Conservation (phyloP, 129 eudicot species). For the Arctium lappa region DNA sequence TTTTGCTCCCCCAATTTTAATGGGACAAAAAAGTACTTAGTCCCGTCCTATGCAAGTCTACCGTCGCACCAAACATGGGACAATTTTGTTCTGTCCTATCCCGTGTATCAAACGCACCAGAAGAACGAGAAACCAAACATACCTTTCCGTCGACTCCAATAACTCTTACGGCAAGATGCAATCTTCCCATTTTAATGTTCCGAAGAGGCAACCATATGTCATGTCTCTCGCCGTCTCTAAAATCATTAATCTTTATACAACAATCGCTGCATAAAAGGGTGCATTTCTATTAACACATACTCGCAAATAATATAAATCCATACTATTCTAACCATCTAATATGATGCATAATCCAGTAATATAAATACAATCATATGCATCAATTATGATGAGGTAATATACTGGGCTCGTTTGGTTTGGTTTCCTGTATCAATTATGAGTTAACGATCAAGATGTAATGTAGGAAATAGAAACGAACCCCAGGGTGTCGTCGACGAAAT, state of each 20-base stretch:
- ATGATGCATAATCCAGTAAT: too few species aligned
- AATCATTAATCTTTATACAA: constrained; percentile 55
- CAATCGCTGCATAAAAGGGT: constrained; percentile 52
- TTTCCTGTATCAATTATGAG: neutral
- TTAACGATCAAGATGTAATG: neutral
- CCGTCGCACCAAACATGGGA: neutral
- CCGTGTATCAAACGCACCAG: too few species aligned
- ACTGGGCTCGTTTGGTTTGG: neutral
- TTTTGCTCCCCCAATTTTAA: too few species aligned
- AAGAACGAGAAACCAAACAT: neutral
- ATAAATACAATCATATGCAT: too few species aligned
- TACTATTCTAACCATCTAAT: too few species aligned
- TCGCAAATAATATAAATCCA: neutral
- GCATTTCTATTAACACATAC: neutral
- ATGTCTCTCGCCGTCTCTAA: constrained; percentile 74
- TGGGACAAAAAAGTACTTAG: neutral
- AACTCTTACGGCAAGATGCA: constrained; percentile 79
- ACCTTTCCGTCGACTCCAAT: constrained; percentile 56
- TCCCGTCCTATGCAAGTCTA: neutral
- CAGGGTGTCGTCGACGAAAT: constrained; percentile 59
- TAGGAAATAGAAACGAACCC: constrained; percentile 51
- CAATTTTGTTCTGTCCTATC: neutral
- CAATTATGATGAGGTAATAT: neutral
- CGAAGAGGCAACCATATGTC: constrained; percentile 85
- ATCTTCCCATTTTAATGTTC: constrained; percentile 77